Evolutionary conservation across 768 basidiomycete species (phyloP), one percentile per base, ranked within the genome.

Genomic region (Mycena leptocephala): DNA sequence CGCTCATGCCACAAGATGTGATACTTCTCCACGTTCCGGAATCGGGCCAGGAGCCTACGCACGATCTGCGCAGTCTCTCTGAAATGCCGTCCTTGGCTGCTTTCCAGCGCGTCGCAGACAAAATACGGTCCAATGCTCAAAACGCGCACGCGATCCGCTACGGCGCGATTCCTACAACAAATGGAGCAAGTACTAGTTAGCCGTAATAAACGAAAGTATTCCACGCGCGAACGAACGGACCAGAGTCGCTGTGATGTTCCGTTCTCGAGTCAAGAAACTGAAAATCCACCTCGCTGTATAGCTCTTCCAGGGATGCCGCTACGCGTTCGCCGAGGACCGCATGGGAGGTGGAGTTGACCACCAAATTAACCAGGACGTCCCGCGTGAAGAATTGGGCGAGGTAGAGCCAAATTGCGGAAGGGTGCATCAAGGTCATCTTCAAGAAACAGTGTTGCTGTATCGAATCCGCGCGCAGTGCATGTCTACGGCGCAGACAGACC

Each of bases 1-100:
- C 64, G 75, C 30, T 72, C 75, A 24, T 76, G 75, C 75, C 75
- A 76, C 65, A 71, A 51, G 22, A 72, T 41, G 55, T 68, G 70
- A 62, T 72, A 76, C 46, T 76, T 37, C n/a, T 71, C 70, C 20
- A 67, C 7, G 28, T 76, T 37, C 35, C 64, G 26, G 24, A 76
- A 68, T 35, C 70, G 75, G 22, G 63, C n/a, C 2, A 72, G 39
- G 14, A 76, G 30, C 1, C 9, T 13, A 8, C 43, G 35, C 4
- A 35, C 64, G 3, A 26, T 43, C 24, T 30, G 53, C 8, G 43
- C 18, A 1, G 70, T 43, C 14, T 61, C 30, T 24, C 26, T 10
- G 14, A 76, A 68, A 1, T 64, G 37, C 8, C 8, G 51, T 2
- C 18, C 35, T 14, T 55, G 41, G 46, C 30, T 41, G 70, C 37